A percentile compares a stretch with the other conserved stretches of the same genome.
These are phyloP conservation scores for Cryptococcus sp. DNA, from an alignment of 1,284 basidiomycete genomes.

Conservation along the genomic window DNA sequence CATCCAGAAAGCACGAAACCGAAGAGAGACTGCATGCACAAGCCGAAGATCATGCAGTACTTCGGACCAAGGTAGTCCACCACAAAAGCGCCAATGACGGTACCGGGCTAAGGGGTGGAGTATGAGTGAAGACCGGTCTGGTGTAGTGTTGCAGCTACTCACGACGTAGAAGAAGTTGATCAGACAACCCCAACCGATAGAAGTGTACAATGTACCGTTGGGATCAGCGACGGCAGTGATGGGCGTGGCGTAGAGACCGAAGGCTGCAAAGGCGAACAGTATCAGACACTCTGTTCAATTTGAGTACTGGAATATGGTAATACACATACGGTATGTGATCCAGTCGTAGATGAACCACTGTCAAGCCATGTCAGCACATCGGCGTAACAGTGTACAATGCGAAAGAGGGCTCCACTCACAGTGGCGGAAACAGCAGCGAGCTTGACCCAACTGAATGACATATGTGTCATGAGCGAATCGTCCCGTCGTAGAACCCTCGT, in stretches of 20 bases:
- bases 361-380: not conserved
- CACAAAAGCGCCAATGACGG: slow-evolving; percentile 36
- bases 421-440: slow-evolving; percentile 31
- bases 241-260: slow-evolving; percentile 78
- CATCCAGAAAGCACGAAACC: slow-evolving; percentile 86
- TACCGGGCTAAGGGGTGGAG: slow-evolving; percentile 29
- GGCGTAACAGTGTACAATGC: not conserved
- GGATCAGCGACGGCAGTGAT: slow-evolving; percentile 39
- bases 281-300: not conserved
- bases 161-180: slow-evolving; percentile 57
- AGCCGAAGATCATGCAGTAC: slow-evolving; percentile 73
- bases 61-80: slow-evolving; percentile 48
- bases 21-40: slow-evolving; percentile 69
- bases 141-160: slow-evolving; percentile 60
- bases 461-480: too few relatives aligned
- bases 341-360: slow-evolving; percentile 69
- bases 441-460: slow-evolving; percentile 31
- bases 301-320: not conserved
- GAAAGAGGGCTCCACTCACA: slow-evolving; percentile 2
- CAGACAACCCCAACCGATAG: slow-evolving; percentile 50
- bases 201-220: slow-evolving; percentile 34
- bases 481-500: slow-evolving; percentile 56
- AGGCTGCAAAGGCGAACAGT: slow-evolving; percentile 54
- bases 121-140: slow-evolving; percentile 61
- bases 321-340: slow-evolving; percentile 33